These are phyloP conservation scores for Salvia miltiorrhiza DNA, from an alignment of 257 asterid genomes.

Conservation along the genomic window DNA sequence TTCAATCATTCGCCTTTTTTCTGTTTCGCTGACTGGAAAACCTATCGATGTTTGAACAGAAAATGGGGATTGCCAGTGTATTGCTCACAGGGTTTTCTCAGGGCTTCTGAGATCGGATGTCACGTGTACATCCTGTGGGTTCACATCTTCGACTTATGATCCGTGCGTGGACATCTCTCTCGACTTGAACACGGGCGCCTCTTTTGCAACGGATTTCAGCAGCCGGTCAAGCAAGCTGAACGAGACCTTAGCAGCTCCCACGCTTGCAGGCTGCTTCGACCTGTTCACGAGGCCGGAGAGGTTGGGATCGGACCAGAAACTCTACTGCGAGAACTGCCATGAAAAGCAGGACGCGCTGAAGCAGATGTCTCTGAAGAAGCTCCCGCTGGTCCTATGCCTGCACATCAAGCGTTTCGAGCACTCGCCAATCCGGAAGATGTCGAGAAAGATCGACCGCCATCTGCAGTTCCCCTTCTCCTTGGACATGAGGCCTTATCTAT, in stretches of 20 bases:
- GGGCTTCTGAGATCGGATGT: slow-evolving; percentile 75
- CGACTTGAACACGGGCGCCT: slow-evolving; percentile 36
- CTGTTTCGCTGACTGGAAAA: slow-evolving; percentile 18
- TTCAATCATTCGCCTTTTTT: neutral
- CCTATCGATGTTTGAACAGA: slow-evolving; percentile 35
- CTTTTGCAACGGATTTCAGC: slow-evolving; percentile 15
- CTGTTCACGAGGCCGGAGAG: slow-evolving; percentile 64
- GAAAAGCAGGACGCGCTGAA: slow-evolving; percentile 55
- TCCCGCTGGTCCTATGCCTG: slow-evolving; percentile 59
- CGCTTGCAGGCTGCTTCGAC: slow-evolving; percentile 69
- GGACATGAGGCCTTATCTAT: slow-evolving; percentile 67
- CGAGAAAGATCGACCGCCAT: slow-evolving; percentile 65
- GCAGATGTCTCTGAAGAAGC: slow-evolving; percentile 69
- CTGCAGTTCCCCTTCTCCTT: slow-evolving; percentile 66
- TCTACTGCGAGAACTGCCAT: slow-evolving; percentile 57
- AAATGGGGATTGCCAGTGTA: slow-evolving; percentile 60
- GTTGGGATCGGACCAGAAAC: slow-evolving; percentile 60
- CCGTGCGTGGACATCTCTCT: slow-evolving; percentile 71
- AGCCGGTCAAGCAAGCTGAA: slow-evolving; percentile 41
- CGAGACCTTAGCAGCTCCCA: slow-evolving; percentile 31
- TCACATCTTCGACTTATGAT: slow-evolving; percentile 71
- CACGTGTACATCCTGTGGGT: slow-evolving; percentile 70
- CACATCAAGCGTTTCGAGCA: slow-evolving; percentile 77
- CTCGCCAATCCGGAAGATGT: slow-evolving; percentile 47
- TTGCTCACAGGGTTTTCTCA: slow-evolving; percentile 61